Evolutionary conservation across 768 basidiomycete species (phyloP).

Genomic region (Calocybe indica): DNA sequence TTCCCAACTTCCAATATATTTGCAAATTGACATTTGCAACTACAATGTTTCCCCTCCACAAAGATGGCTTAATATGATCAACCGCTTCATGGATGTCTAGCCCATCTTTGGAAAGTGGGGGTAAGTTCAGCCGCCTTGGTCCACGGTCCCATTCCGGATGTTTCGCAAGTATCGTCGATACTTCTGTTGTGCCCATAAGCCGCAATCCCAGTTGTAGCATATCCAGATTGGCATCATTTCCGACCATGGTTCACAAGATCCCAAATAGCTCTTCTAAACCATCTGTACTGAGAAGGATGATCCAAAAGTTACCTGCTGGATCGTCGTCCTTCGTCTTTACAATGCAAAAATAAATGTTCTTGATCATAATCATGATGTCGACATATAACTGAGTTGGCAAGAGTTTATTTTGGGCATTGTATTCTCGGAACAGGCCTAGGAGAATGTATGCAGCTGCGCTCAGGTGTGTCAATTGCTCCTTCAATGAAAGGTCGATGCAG

Average conservation of each 20-base stretch:
- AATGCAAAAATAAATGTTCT: constrained; percentile 31
- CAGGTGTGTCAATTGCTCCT: constrained; percentile 25
- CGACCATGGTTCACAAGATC: constrained; percentile 26
- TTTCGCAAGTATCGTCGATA: constrained; percentile 26
- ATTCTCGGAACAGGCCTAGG: constrained; percentile 9
- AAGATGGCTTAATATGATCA: constrained; percentile 31
- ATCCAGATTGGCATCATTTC: constrained; percentile 25
- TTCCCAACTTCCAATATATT: constrained; percentile 25
- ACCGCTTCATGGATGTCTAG: constrained; percentile 12
- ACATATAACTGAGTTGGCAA: constrained; percentile 20
- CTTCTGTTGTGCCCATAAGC: constrained; percentile 23
- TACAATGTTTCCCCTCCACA: constrained; percentile 24
- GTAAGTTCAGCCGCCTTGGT: constrained; percentile 27
- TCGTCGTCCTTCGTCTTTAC: constrained; percentile 28
- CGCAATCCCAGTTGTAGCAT: constrained; percentile 18
- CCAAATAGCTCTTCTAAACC: constrained; percentile 28
- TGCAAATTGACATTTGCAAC: constrained; percentile 18
- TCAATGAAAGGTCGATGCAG: constrained; percentile 18
- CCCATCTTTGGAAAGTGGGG: constrained; percentile 16
- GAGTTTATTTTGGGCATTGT: neutral
- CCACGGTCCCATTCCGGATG: constrained; percentile 32
- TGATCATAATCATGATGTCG: constrained; percentile 31
- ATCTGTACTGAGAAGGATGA: constrained; percentile 33
- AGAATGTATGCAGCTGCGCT: constrained; percentile 25
- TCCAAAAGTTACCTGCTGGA: constrained; percentile 22